phyloP scores from a whole-genome alignment of 768 basidiomycete genomes.

The Naganishia friedmannii region DNA sequence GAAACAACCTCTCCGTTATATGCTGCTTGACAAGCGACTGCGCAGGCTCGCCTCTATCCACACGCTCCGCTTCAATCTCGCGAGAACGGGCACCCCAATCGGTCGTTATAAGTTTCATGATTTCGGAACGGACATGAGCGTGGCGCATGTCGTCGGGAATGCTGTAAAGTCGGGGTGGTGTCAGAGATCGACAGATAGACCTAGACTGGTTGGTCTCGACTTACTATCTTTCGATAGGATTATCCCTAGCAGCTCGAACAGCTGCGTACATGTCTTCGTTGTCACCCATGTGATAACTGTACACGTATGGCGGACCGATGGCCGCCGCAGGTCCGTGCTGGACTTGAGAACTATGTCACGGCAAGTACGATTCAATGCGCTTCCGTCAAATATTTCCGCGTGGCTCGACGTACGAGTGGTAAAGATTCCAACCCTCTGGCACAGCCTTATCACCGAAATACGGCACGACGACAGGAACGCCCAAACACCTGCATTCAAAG shows the following conservation, averaged over 20 bases:
- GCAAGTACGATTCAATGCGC: too few species aligned
- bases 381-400: too few species aligned
- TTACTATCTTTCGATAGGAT: conserved; percentile 46
- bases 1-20: conserved; percentile 1
- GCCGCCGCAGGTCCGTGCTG: conserved; percentile 48
- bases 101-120: conserved; percentile 2
- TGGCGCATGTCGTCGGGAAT: conserved; percentile 47
- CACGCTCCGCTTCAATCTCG: conserved; percentile 10
- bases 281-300: conserved; percentile 41
- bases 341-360: conserved; percentile 18
- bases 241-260: conserved; percentile 39
- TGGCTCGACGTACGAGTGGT: conserved; percentile 13
- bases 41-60: conserved; percentile 1
- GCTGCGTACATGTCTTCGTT: conserved; percentile 38
- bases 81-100: conserved; percentile 3
- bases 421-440: conserved; percentile 42
- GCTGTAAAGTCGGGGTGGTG: conserved; percentile 26
- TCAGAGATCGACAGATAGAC: too few species aligned
- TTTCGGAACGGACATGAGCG: background rate
- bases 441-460: conserved; percentile 28
- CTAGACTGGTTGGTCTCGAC: conserved; percentile 12
- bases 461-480: conserved; percentile 14
- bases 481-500: background rate
- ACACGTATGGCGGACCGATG: conserved; percentile 48
- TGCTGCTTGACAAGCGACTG: conserved; percentile 15